These are phyloP conservation scores for Tilletia indica DNA, from an alignment of 1,284 basidiomycete genomes.

Conservation along the genomic window DNA sequence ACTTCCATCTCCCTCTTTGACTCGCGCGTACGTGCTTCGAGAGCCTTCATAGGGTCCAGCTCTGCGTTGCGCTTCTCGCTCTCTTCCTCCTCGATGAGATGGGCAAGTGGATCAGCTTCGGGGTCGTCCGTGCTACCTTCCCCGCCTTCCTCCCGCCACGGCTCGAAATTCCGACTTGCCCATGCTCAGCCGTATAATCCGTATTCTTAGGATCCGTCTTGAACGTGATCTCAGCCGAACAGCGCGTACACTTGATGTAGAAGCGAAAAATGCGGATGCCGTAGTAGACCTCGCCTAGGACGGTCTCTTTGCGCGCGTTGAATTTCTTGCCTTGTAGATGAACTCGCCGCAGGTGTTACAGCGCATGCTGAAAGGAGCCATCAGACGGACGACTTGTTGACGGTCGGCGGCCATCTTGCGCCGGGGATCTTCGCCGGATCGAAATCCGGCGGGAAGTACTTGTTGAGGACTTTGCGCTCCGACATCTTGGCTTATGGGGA, in stretches of 20 bases:
- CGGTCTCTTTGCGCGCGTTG: constrained; percentile 97
- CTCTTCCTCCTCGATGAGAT: constrained; percentile 30
- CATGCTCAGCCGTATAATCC: constrained; percentile 53
- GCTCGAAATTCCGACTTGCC: constrained; percentile 53
- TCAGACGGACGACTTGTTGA: constrained; percentile 93
- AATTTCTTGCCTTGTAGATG: constrained; percentile 93
- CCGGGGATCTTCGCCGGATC: constrained; percentile 91
- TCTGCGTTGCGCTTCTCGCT: constrained; percentile 58
- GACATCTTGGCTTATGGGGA: constrained; percentile 49
- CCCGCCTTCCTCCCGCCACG: constrained; percentile 36
- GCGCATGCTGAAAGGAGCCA: constrained; percentile 98
- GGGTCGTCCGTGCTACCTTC: constrained; percentile 16
- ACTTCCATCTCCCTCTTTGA: constrained; percentile 98
- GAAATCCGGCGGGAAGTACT: constrained; percentile 71
- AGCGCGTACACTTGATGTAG: constrained; percentile 54
- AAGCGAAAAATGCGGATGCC: constrained; percentile 82
- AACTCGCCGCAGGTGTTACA: constrained; percentile 86
- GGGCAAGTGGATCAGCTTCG: constrained; percentile 30
- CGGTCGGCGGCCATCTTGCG: constrained; percentile 83
- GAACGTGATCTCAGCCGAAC: constrained; percentile 96
- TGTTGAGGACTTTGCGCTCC: constrained; percentile 58
- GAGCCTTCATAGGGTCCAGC: constrained; percentile 89
- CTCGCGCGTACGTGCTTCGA: constrained; percentile 87
- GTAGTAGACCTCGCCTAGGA: constrained; percentile 93
- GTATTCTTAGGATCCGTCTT: constrained; percentile 92